Evolutionary conservation across 2,329 filamentous ascomycete species (phyloP), one percentile per base, ranked within the genome.

Genomic region (Colletotrichum spinosum): DNA sequence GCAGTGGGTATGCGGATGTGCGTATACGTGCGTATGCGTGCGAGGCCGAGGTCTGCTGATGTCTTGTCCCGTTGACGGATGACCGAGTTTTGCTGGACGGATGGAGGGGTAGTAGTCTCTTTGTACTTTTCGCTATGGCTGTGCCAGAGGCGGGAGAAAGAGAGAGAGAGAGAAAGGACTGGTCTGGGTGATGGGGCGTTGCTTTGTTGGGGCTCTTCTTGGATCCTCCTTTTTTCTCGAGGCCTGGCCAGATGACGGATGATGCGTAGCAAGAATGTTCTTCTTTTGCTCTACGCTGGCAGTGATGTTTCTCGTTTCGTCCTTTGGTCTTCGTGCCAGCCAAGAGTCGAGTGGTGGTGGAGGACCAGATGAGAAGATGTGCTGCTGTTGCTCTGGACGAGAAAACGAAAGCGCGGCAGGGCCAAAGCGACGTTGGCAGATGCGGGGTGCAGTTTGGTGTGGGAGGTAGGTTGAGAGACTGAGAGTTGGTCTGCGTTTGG

Each of bases 21-120:
- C 33, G 38, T 54, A 54, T 54, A 45, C 44, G 44, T 25, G 15
- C 12, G 38, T 54, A 54, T 54, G 53, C 44, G 44, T 25, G 15
- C 12, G 37, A 55, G 44, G 44, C 34, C 49, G 49, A 55, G 57
- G 57, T 60, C 57, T 60, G 57, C 57, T 60, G 57, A 60, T 60
- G 57, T 54, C 10, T 59, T 39, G 35, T 52, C 13, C 37, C 38
- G 46, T 58, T 25, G 38, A 42, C 45, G 34, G 46, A 45, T 51
- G 46, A 51, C 2, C 42, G 55, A 42, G 25, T 57, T 45, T 13
- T 15, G 42, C 6, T 44, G 44, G n/a, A 25, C 4, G 53, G 17
- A 15, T 17, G 46, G 46, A 34, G 46, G 52, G 55, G 37, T 12
- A 39, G 34, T 17, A 41, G 50, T 48, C 57, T 35, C 57, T 60